Percentiles rank a stretch among this genome's conserved stretches.
phyloP scores from a whole-genome alignment of 2,329 filamentous ascomycete species.

The Teratosphaeriaceae sp. region DNA sequence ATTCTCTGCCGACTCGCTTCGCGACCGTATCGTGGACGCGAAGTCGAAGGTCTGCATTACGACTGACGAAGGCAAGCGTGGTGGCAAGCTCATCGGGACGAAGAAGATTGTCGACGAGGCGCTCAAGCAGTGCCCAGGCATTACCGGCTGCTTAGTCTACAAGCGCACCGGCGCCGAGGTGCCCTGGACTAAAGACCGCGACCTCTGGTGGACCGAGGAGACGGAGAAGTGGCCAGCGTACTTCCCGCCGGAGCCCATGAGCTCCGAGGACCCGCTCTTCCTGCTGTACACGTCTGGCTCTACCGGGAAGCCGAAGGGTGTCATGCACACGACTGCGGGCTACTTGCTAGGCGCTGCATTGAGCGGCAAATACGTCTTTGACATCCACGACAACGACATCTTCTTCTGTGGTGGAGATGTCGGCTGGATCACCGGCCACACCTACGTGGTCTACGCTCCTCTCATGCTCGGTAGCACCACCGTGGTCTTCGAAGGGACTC shows the following conservation, averaged over 20 bases:
- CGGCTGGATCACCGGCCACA: constrained; percentile 98
- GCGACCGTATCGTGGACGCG: constrained; percentile 89
- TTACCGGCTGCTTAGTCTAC: constrained; percentile 80
- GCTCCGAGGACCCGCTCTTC: constrained; percentile 93
- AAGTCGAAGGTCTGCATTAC: constrained; percentile 92
- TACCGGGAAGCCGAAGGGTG: constrained; percentile 97
- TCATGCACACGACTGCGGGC: constrained; percentile 94
- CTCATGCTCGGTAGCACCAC: constrained; percentile 88
- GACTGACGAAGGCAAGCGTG: constrained; percentile 94
- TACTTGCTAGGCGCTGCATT: constrained; percentile 90
- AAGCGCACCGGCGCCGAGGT: constrained; percentile 92
- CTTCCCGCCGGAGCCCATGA: constrained; percentile 81
- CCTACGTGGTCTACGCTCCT: constrained; percentile 95
- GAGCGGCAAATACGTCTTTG: constrained; percentile 97
- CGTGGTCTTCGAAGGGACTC: constrained; percentile 96
- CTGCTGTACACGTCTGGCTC: constrained; percentile 96
- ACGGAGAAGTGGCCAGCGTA: constrained; percentile 94
- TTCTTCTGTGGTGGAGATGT: constrained; percentile 99
- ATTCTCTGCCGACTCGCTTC: constrained; percentile 92
- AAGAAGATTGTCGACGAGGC: constrained; percentile 99
- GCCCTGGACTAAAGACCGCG: constrained; percentile 80
- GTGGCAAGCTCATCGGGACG: constrained; percentile 92
- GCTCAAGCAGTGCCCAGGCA: constrained; percentile 88
- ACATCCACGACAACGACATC: constrained; percentile 86
- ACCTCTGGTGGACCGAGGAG: constrained; percentile 99